Conservation (phyloP, 192 early-diverging fungal species). For the Mortierella claussenii region DNA sequence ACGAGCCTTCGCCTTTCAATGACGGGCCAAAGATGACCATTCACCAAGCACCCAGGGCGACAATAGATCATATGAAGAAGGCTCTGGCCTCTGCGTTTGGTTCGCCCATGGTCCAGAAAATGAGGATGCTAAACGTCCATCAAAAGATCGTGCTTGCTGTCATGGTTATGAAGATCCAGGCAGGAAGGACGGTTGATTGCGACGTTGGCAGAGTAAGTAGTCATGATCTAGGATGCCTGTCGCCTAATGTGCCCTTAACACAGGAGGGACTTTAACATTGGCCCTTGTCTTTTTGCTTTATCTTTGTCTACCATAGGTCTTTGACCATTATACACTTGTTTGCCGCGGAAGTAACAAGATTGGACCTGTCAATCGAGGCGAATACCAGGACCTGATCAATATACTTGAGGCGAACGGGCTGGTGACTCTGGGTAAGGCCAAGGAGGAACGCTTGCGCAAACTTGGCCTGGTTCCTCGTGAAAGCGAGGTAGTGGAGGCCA, state of each 20-base stretch:
- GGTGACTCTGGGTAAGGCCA: constrained; percentile 56
- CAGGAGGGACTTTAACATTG: too few species aligned
- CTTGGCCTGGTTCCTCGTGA: constrained; percentile 28
- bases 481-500: constrained; percentile 14
- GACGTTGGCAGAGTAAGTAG: constrained; percentile 59
- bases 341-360: constrained; percentile 63
- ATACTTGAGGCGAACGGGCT: constrained; percentile 80
- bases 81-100: constrained; percentile 72
- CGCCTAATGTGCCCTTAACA: too few species aligned
- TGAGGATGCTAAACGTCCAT: constrained; percentile 79
- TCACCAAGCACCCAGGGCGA: constrained; percentile 71
- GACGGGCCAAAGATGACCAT: constrained; percentile 24
- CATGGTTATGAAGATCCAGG: constrained; percentile 57
- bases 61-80: constrained; percentile 79
- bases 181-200: constrained; percentile 54
- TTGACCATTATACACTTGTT: constrained; percentile 69
- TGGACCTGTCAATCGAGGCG: constrained; percentile 74
- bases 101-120: constrained; percentile 65
- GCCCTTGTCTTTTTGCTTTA: too few species aligned
- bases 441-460: constrained; percentile 53
- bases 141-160: constrained; percentile 78
- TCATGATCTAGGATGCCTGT: too few species aligned
- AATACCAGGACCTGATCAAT: constrained; percentile 77
- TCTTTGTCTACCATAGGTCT: too few species aligned
- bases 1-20: neutral